A percentile compares a stretch with the other conserved stretches of the same genome.
phyloP scores from a whole-genome alignment of 768 basidiomycete species.

The Tulasnella sp. region DNA sequence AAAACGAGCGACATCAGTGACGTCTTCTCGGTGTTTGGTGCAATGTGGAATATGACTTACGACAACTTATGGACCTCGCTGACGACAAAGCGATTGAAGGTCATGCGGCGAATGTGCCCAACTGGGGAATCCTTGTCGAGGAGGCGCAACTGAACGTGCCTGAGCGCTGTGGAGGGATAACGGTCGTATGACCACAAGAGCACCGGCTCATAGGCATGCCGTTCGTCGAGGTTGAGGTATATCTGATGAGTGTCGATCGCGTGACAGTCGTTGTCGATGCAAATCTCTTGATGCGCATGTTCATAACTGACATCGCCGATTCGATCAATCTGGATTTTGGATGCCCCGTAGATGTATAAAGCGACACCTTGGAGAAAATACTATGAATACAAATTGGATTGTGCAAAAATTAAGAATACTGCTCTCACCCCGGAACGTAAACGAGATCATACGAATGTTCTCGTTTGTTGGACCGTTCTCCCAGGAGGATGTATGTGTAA shows the following conservation, averaged over 20 bases:
- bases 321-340: not conserved
- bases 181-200: not conserved
- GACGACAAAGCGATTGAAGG: not conserved
- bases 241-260: not conserved
- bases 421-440: not conserved
- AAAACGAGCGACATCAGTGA: not conserved
- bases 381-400: too few relatives aligned
- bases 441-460: not conserved
- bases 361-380: not conserved
- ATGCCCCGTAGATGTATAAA: not conserved
- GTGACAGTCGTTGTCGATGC: not conserved
- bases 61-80: not conserved
- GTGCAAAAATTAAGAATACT: too few relatives aligned
- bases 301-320: not conserved
- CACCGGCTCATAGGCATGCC: not conserved
- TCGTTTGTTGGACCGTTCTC: not conserved
- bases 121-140: not conserved
- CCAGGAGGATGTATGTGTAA: not conserved
- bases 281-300: not conserved
- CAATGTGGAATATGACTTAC: not conserved
- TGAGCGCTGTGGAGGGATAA: not conserved
- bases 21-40: not conserved
- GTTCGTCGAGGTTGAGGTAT: not conserved
- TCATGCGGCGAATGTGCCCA: not conserved
- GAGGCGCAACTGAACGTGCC: not conserved